These are phyloP conservation scores for Plasmodium gonderi DNA, from an alignment of 169 alveolate genomes.

Conservation along the genomic window DNA sequence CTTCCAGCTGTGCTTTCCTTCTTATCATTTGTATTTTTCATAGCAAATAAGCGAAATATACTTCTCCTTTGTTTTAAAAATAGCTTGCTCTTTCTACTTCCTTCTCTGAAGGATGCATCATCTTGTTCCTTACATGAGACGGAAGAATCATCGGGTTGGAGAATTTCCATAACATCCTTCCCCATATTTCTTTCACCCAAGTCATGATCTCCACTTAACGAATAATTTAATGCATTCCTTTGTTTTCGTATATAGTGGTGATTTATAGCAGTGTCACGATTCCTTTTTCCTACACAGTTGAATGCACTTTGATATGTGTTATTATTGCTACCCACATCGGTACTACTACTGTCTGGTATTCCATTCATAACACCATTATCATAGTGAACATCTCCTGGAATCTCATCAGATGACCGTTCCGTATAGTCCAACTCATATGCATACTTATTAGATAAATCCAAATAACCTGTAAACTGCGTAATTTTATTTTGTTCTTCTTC, in stretches of 20 bases:
- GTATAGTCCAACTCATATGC: constrained; percentile 46
- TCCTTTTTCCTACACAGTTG: not conserved
- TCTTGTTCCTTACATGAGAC: constrained; percentile 5
- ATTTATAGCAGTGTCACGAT: not conserved
- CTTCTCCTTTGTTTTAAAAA: constrained; percentile 40
- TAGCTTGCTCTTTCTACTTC: constrained; percentile 11
- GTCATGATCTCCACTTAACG: not conserved
- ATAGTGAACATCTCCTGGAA: not conserved
- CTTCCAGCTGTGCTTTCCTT: constrained; percentile 9
- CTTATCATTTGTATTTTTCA: not conserved
- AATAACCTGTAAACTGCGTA: constrained; percentile 16
- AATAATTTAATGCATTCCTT: not conserved
- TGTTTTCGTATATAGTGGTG: not conserved
- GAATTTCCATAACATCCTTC: not conserved
- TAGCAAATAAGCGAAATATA: constrained; percentile 52
- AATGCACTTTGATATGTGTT: too few species aligned
- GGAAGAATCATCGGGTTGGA: not conserved
- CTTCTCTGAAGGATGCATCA: constrained; percentile 3
- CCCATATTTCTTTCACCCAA: not conserved
- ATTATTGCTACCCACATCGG: not conserved
- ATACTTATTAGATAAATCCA: constrained; percentile 69
- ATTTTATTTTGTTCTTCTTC: constrained; percentile 19
- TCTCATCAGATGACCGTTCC: not conserved
- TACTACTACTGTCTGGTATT: not conserved
- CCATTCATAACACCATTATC: not conserved